Percentiles rank a stretch among this genome's conserved stretches.
Evolutionary conservation across 441 rosid species (phyloP).

Genomic region (Erysimum cheiri): DNA sequence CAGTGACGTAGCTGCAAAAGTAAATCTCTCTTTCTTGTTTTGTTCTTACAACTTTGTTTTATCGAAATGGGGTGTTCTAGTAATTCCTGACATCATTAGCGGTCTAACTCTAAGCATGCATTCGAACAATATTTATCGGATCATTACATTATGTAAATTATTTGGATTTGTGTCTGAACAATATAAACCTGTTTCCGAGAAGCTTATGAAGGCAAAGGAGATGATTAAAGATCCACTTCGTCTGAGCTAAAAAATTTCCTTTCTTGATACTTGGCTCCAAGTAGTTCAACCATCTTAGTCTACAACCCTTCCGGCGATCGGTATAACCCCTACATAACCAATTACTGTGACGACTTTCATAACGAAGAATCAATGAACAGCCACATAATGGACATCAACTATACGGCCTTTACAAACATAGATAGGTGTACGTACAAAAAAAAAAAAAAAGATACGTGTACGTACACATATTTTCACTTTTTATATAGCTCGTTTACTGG

Average conservation of each 20-base stretch:
- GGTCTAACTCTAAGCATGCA: slow-evolving; percentile 47
- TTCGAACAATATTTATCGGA: background rate
- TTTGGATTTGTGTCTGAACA: background rate
- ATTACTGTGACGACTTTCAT: background rate
- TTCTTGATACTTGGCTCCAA: slow-evolving; percentile 53
- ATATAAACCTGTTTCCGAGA: slow-evolving; percentile 50
- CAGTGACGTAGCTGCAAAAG: background rate
- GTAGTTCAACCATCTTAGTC: slow-evolving; percentile 61
- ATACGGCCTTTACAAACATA: background rate
- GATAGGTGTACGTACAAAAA: background rate
- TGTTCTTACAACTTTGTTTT: slow-evolving; percentile 34
- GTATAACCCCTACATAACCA: slow-evolving; percentile 48
- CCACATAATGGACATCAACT: background rate
- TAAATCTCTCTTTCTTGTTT: slow-evolving; percentile 13
- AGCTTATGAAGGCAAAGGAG: slow-evolving; percentile 54
- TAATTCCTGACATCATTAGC: slow-evolving; percentile 59
- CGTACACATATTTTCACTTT: background rate
- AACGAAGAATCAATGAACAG: background rate
- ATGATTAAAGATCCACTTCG: slow-evolving; percentile 49
- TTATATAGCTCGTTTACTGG: background rate
- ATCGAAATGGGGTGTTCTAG: slow-evolving; percentile 46
- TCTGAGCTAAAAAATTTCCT: slow-evolving; percentile 44
- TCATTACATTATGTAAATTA: background rate
- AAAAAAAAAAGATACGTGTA: too few relatives aligned
- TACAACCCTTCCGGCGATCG: slow-evolving; percentile 60